Percentiles rank a stretch among this genome's conserved stretches.
phyloP scores from a whole-genome alignment of 2,329 filamentous ascomycete genomes.

The Monosporascus sp. region DNA sequence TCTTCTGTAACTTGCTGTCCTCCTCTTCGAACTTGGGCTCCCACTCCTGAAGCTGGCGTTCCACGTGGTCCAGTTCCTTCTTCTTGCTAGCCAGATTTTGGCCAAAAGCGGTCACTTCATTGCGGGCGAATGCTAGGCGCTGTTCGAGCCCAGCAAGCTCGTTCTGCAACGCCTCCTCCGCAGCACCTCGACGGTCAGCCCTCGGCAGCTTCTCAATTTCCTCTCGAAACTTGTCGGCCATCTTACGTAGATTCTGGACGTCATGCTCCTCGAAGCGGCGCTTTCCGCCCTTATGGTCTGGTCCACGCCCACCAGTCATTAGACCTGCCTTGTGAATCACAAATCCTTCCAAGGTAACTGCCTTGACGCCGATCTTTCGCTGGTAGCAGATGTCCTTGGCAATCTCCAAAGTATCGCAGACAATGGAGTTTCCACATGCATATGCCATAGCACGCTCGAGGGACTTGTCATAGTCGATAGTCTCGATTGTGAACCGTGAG shows the following conservation, averaged over 20 bases:
- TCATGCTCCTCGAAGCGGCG: constrained; percentile 87
- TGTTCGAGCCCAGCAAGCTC: constrained; percentile 78
- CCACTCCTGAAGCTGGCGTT: constrained; percentile 67
- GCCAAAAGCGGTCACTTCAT: constrained; percentile 72
- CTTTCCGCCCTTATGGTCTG: constrained; percentile 66
- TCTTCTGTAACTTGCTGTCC: constrained; percentile 58
- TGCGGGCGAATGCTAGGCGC: constrained; percentile 62
- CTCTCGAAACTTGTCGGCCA: constrained; percentile 68
- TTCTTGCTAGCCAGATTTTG: constrained; percentile 81
- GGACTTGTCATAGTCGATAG: constrained; percentile 84
- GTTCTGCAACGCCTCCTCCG: constrained; percentile 75
- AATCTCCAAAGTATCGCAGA: constrained; percentile 81
- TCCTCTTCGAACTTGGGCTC: constrained; percentile 75
- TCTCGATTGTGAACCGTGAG: constrained; percentile 87
- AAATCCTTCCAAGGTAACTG: constrained; percentile 89
- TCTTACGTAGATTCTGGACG: constrained; percentile 74
- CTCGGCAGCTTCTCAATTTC: constrained; percentile 78
- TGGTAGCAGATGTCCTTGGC: constrained; percentile 89
- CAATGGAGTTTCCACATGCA: constrained; percentile 89
- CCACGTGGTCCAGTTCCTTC: constrained; percentile 70
- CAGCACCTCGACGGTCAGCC: constrained; percentile 65
- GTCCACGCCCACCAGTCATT: constrained; percentile 91
- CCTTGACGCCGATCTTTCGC: constrained; percentile 80
- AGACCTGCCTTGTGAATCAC: constrained; percentile 94
- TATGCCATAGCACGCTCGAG: constrained; percentile 91